phyloP scores from a whole-genome alignment of 2,329 filamentous ascomycete species.

The Ophiocordyceps sinensis region DNA sequence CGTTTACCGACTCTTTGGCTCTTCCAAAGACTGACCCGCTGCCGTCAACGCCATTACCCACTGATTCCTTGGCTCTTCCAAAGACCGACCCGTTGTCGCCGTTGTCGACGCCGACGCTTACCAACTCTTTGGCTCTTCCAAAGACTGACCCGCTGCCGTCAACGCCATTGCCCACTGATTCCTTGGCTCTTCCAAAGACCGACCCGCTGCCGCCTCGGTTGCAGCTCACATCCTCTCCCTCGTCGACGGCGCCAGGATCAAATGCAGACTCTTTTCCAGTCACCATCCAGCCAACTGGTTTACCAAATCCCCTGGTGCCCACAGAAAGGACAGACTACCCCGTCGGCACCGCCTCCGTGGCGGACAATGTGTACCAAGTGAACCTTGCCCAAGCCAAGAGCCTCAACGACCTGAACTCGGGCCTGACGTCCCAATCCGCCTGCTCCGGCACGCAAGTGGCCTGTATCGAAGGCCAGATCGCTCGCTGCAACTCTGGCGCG shows the following conservation, averaged over 20 bases:
- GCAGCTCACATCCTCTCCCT: background rate
- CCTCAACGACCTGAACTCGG: conserved; percentile 33
- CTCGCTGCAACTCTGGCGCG: conserved; percentile 26
- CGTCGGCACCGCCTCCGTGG: conserved; percentile 23
- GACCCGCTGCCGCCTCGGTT: background rate
- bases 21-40: too few species aligned
- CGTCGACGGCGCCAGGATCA: background rate
- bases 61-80: too few species aligned
- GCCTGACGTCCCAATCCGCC: conserved; percentile 27
- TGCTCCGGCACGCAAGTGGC: conserved; percentile 33
- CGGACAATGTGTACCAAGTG: conserved; percentile 24
- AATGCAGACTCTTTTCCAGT: background rate
- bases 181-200: too few species aligned
- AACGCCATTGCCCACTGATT: too few species aligned
- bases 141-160: too few species aligned
- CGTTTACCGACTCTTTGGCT: too few species aligned
- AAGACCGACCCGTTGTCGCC: too few species aligned
- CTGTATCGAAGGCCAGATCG: conserved; percentile 36
- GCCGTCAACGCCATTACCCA: too few species aligned
- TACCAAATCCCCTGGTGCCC: conserved; percentile 23
- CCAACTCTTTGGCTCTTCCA: too few species aligned
- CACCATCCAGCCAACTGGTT: conserved; percentile 15
- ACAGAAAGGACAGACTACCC: conserved; percentile 23
- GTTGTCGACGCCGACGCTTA: too few species aligned
- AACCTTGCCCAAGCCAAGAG: conserved; percentile 29